Percentiles rank a stretch among this genome's conserved stretches.
Conservation (phyloP, 331 rosid genomes). For the Phaseolus coccineus region DNA sequence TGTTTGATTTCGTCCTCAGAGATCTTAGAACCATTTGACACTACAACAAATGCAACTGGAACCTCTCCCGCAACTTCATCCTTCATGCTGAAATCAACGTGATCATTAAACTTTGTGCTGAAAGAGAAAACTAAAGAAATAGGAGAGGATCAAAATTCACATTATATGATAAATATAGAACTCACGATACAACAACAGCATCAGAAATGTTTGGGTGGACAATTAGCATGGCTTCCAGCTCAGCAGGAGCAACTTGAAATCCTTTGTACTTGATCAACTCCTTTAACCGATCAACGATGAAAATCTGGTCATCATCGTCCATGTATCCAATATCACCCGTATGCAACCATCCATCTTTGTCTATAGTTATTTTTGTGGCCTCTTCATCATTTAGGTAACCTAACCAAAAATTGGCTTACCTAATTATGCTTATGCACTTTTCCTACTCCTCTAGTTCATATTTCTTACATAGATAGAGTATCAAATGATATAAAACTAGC, state of each 20-base stretch:
- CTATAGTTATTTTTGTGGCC: slow-evolving; percentile 65
- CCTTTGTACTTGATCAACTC: slow-evolving; percentile 78
- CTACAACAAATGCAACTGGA: slow-evolving; percentile 71
- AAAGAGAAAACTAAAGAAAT: neutral
- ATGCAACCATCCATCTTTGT: slow-evolving; percentile 69
- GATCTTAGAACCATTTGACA: slow-evolving; percentile 58
- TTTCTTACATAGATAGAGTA: neutral
- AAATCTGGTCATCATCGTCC: slow-evolving; percentile 66
- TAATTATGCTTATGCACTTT: neutral
- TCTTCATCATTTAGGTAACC: slow-evolving; percentile 67
- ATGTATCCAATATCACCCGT: slow-evolving; percentile 76
- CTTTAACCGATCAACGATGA: slow-evolving; percentile 70
- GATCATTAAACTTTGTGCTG: neutral
- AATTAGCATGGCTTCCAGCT: slow-evolving; percentile 68
- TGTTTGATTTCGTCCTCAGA: slow-evolving; percentile 63
- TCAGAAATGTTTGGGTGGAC: slow-evolving; percentile 64
- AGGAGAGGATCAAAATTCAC: neutral
- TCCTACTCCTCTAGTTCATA: neutral
- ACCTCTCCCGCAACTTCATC: slow-evolving; percentile 75
- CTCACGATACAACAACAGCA: slow-evolving; percentile 78
- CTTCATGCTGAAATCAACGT: slow-evolving; percentile 54
- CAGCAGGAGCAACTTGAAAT: slow-evolving; percentile 83
- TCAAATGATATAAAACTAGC: no score
- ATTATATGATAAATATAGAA: neutral
- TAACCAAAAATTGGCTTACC: slow-evolving; percentile 3